Base-by-base conservation (phyloP, 2,329 filamentous ascomycete species). In the Aspergillus glaucus region DNA sequence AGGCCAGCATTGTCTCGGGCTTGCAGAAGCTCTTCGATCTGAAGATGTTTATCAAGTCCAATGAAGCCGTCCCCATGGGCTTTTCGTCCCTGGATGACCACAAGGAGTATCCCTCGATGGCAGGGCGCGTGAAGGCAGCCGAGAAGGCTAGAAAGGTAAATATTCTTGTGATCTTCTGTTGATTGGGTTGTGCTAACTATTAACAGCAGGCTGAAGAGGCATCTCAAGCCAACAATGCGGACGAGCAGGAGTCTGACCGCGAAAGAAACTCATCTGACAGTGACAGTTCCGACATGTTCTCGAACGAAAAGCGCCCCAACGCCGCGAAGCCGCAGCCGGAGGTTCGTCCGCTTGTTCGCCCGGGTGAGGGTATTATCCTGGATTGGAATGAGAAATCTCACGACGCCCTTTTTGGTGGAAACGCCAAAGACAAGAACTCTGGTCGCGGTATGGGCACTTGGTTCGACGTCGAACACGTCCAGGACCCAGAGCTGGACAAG, bases 331-430 rank as follows among this genome's bases (percentile, higher is more conserved):
- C 60, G 36, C 32, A 55, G 43, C 46, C 49, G 15, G 64, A 77
- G 54, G 76, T 79, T 14, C 81, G 80, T 3, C 82, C 86, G 0
- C 73, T 95, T 37, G 79, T 97, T 55, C 82, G 87, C 32, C 79
- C 92, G 22, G 86, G 87, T 45, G 93, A 98, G 67, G 88, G 82
- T 21, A 82, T 98, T 43, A 76, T 97, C 5, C 79, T 96, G 9
- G 91, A 97, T 59, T 98, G 92, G 91, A 80, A 76, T 40, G 74
- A 82, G 6, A 76, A 85, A 6, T 84, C 83, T 5, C 86, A 81
- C 64, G 82, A 92, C 15, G 74, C 75, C 14, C 75, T 95, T 19
- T 97, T 95, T 62, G 58, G 62, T 4, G 63, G 60, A 43, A 71
- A 72, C 48, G 54, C 57, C 28, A 62, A 71, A 9, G 65, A 74